A percentile compares a stretch with the other conserved stretches of the same genome.
phyloP scores from a whole-genome alignment of 2,329 filamentous ascomycete species.

The Elsinoe australis region DNA sequence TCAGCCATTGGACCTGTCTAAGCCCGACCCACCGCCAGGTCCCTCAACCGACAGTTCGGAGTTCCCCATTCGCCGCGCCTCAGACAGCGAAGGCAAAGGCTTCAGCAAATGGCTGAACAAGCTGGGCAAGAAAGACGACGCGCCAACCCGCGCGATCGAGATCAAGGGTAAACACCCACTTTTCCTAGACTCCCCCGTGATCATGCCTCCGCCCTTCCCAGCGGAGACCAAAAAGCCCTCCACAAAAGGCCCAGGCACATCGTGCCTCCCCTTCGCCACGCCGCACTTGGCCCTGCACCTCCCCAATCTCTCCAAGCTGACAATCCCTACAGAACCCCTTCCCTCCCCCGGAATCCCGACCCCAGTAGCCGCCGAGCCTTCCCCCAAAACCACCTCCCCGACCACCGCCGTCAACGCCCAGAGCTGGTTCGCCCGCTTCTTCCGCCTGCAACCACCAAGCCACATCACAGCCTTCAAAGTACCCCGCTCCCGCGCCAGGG shows the following conservation, averaged over 20 bases:
- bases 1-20: constrained; percentile 21
- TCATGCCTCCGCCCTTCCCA: constrained; percentile 22
- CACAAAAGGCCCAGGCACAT: neutral
- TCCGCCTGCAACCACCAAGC: constrained; percentile 78
- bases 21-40: constrained; percentile 10
- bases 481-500: constrained; percentile 63
- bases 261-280: constrained; percentile 6
- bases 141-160: constrained; percentile 33
- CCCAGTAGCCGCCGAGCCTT: neutral
- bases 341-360: constrained; percentile 11
- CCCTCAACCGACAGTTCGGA: constrained; percentile 33
- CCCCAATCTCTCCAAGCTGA: constrained; percentile 13
- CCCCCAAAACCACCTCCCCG: constrained; percentile 21
- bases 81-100: constrained; percentile 28
- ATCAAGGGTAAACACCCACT: constrained; percentile 30
- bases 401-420: constrained; percentile 29
- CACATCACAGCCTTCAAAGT: constrained; percentile 68
- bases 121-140: constrained; percentile 43
- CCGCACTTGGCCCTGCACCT: neutral
- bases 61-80: constrained; percentile 36
- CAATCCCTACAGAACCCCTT: neutral
- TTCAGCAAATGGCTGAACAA: constrained; percentile 49
- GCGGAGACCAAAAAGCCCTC: neutral
- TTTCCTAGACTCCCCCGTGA: constrained; percentile 18
- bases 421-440: constrained; percentile 82